Evolutionary conservation across 2,329 filamentous ascomycete species (phyloP).

Genomic region (Aureobasidium vineae): DNA sequence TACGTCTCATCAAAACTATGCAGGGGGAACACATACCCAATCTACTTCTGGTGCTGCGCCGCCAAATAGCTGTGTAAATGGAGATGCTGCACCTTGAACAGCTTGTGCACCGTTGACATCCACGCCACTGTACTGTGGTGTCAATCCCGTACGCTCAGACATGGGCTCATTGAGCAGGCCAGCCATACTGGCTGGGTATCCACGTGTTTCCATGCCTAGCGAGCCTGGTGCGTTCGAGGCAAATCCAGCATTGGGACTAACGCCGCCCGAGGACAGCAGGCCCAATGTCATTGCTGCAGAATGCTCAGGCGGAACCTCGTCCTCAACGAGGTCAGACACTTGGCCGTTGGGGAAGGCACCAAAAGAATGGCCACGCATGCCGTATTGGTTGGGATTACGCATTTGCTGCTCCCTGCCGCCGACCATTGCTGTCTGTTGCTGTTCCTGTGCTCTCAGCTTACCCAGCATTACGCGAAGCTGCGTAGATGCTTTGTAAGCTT

Average conservation of each 20-base stretch:
- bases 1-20: neutral
- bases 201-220: constrained; percentile 29
- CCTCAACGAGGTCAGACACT: constrained; percentile 45
- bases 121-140: constrained; percentile 37
- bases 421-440: constrained; percentile 29
- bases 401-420: constrained; percentile 25
- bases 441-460: constrained; percentile 62
- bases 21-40: constrained; percentile 51
- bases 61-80: constrained; percentile 43
- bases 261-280: constrained; percentile 62
- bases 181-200: constrained; percentile 38
- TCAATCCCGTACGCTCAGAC: constrained; percentile 37
- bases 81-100: constrained; percentile 36
- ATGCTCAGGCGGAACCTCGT: constrained; percentile 60
- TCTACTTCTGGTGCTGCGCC: constrained; percentile 38
- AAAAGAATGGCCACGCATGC: constrained; percentile 27
- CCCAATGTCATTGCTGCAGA: constrained; percentile 69
- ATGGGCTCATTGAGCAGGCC: constrained; percentile 39
- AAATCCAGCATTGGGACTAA: constrained; percentile 50
- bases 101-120: constrained; percentile 36
- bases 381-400: constrained; percentile 2
- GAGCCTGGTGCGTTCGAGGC: constrained; percentile 10
- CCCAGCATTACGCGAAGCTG: constrained; percentile 81
- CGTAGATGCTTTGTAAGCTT: constrained; percentile 81
- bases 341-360: constrained; percentile 38